A percentile compares a stretch with the other conserved stretches of the same genome.
These are phyloP conservation scores for Sarocladium brachiariae DNA, from an alignment of 2,329 filamentous ascomycete genomes.

Conservation along the genomic window DNA sequence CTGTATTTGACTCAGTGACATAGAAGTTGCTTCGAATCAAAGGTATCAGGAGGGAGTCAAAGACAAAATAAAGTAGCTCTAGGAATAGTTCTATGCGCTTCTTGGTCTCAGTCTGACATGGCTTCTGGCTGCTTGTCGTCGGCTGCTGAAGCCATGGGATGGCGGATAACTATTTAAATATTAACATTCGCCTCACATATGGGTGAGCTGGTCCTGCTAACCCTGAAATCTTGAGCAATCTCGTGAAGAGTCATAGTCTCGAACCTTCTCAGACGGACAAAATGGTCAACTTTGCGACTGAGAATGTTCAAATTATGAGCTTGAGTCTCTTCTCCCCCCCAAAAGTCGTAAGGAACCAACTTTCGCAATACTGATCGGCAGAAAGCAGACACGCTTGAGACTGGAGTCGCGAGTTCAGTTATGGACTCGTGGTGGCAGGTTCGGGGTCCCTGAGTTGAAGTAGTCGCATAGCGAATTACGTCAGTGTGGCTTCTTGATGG, in stretches of 20 bases:
- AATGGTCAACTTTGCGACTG: constrained; percentile 65
- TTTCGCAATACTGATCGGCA: constrained; percentile 69
- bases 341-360: constrained; percentile 69
- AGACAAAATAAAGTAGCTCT: constrained; percentile 86
- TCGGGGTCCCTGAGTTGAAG: background rate
- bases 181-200: no score
- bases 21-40: constrained; percentile 85
- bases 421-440: constrained; percentile 34
- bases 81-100: constrained; percentile 75
- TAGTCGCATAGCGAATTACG: no score
- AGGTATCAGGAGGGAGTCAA: constrained; percentile 87
- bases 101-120: constrained; percentile 61
- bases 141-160: constrained; percentile 68
- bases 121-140: constrained; percentile 40
- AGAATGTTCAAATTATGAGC: constrained; percentile 55
- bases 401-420: constrained; percentile 61
- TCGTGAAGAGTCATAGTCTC: constrained; percentile 77
- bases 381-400: constrained; percentile 71
- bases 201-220: constrained; percentile 26
- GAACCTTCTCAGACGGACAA: constrained; percentile 70
- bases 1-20: constrained; percentile 79
- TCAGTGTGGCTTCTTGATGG: background rate
- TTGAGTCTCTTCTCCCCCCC: constrained; percentile 52
- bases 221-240: constrained; percentile 68
- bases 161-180: constrained; percentile 48